These are phyloP conservation scores for Botrytis elliptica DNA, from an alignment of 2,329 filamentous ascomycete species.

Conservation along the genomic window DNA sequence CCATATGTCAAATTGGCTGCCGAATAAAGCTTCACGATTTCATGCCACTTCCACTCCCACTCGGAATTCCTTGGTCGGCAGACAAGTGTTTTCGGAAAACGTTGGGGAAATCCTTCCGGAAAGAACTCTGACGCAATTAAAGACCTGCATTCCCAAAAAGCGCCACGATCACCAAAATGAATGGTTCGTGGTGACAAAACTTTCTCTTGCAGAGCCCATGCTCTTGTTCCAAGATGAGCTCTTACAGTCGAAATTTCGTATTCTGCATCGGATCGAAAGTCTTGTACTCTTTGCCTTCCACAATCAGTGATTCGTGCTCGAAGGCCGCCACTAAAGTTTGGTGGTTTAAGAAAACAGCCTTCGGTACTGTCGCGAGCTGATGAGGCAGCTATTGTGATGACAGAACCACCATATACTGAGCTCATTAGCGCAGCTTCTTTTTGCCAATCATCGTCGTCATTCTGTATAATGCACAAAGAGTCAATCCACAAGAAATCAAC, in stretches of 20 bases:
- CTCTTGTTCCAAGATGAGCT: neutral
- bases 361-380: conserved; percentile 20
- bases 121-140: conserved; percentile 17
- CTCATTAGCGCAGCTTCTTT: conserved; percentile 27
- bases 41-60: neutral
- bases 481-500: conserved; percentile 19
- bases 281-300: neutral
- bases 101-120: too few species aligned
- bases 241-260: neutral
- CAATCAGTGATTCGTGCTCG: neutral
- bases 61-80: too few species aligned
- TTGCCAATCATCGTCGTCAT: conserved; percentile 27
- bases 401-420: conserved; percentile 25
- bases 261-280: accelerated
- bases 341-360: neutral
- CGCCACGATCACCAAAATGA: conserved; percentile 20
- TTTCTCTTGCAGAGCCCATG: conserved; percentile 4
- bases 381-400: conserved; percentile 25
- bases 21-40: conserved; percentile 28
- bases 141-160: conserved; percentile 24
- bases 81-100: too few species aligned
- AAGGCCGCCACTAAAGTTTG: neutral
- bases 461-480: conserved; percentile 10
- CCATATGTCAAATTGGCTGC: conserved; percentile 28
- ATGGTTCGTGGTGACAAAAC: conserved; percentile 16